Evolutionary conservation across 768 basidiomycete species (phyloP).

Genomic region (Mycena albidolilacea): DNA sequence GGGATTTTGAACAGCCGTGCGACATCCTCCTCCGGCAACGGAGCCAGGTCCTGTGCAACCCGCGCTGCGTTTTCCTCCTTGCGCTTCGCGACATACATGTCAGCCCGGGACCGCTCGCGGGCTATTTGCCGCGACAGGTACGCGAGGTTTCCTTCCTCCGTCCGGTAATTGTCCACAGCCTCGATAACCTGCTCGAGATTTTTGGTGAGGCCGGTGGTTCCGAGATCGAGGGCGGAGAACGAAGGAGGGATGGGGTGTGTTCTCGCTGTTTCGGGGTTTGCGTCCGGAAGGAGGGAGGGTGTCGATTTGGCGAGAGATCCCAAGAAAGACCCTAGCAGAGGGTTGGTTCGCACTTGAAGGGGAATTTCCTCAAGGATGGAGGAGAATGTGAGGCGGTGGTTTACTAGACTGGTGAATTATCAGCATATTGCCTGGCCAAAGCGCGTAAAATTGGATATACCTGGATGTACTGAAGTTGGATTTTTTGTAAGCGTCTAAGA

Average conservation of each 20-base stretch:
- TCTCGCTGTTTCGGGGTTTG: slow-evolving; percentile 55
- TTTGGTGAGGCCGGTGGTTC: slow-evolving; percentile 76
- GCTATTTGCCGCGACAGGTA: slow-evolving; percentile 91
- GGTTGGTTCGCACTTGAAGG: slow-evolving; percentile 85
- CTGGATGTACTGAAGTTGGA: slow-evolving; percentile 89
- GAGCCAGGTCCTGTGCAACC: slow-evolving; percentile 85
- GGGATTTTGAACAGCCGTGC: slow-evolving; percentile 90
- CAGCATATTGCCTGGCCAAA: slow-evolving; percentile 28
- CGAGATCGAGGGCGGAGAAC: slow-evolving; percentile 80
- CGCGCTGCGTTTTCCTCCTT: slow-evolving; percentile 90
- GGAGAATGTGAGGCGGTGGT: slow-evolving; percentile 87
- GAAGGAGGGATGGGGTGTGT: slow-evolving; percentile 68
- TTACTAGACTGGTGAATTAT: slow-evolving; percentile 72
- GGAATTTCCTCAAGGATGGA: slow-evolving; percentile 91
- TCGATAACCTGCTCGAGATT: slow-evolving; percentile 91
- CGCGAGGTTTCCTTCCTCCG: slow-evolving; percentile 93
- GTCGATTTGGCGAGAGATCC: slow-evolving; percentile 68
- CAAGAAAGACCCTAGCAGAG: slow-evolving; percentile 86
- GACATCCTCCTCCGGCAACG: slow-evolving; percentile 91
- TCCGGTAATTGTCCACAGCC: slow-evolving; percentile 86
- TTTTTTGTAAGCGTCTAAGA: slow-evolving; percentile 86
- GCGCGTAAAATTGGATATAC: slow-evolving; percentile 58
- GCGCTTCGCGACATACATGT: slow-evolving; percentile 84
- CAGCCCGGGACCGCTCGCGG: slow-evolving; percentile 85
- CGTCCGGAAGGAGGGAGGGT: slow-evolving; percentile 55